phyloP scores from a whole-genome alignment of 192 early-diverging fungal genomes.

The Backusella psychrophila region DNA sequence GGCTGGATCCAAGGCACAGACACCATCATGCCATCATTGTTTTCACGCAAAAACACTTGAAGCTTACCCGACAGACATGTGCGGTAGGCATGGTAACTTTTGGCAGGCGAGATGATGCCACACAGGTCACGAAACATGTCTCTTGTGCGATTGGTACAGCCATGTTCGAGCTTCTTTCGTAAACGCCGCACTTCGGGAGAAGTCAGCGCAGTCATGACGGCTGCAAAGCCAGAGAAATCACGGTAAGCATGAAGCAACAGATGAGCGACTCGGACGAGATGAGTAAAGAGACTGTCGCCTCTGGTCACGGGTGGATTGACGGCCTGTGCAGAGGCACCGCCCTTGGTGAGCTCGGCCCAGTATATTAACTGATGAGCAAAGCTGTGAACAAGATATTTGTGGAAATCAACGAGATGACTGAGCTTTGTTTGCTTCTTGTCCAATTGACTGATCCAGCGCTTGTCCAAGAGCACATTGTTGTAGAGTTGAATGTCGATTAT shows the following conservation, averaged over 20 bases:
- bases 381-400: slow-evolving; percentile 51
- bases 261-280: slow-evolving; percentile 44
- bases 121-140: slow-evolving; percentile 36
- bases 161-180: slow-evolving; percentile 38
- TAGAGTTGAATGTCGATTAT: slow-evolving; percentile 48
- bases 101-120: slow-evolving; percentile 28
- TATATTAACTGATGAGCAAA: slow-evolving; percentile 46
- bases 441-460: slow-evolving; percentile 35
- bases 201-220: slow-evolving; percentile 46
- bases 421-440: slow-evolving; percentile 35
- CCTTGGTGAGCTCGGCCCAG: slow-evolving; percentile 31
- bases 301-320: slow-evolving; percentile 25
- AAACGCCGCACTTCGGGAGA: slow-evolving; percentile 53
- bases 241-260: slow-evolving; percentile 49
- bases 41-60: not conserved
- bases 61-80: slow-evolving; percentile 24
- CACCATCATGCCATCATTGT: slow-evolving; percentile 26
- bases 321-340: slow-evolving; percentile 28
- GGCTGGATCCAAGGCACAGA: slow-evolving; percentile 53
- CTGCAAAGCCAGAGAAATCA: slow-evolving; percentile 53
- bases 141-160: slow-evolving; percentile 37
- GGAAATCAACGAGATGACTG: slow-evolving; percentile 46
- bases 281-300: slow-evolving; percentile 37
- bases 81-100: slow-evolving; percentile 37
- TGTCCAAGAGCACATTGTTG: slow-evolving; percentile 31